Base-by-base conservation (phyloP, 305 asterid species). In the Fraxinus latifolia region DNA sequence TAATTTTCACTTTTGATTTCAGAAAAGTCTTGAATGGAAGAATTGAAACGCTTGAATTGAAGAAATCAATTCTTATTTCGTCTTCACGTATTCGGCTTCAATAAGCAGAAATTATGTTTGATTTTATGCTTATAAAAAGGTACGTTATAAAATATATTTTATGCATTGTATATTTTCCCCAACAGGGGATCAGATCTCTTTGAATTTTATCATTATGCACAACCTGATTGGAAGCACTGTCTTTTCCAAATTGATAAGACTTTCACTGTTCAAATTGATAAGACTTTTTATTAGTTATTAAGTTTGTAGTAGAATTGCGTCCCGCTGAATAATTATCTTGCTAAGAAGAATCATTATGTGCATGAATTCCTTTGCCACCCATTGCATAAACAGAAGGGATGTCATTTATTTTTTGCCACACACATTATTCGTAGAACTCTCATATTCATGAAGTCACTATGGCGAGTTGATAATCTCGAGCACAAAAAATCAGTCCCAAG, bases 161-260 rank as follows among this genome's bases (percentile, higher is more conserved):
- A 32, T 33, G 37, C 37, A 33, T 4, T 33, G 37, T 33, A 33
- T 4, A 33, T 33, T 33, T 33, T 33, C 37, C 37, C 37, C 7
- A 5, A 33, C 37, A 5, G 37, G 39, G 39, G 39, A 87, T 92
- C 72, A 77, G 76, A 87, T 87, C 91, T 89, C 87, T 90, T 82
- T 87, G 87, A 83, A 47, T 89, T 89, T 86, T 91, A 77, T 88
- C 88, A 81, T 88, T 82, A 82, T 77, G 86, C 53, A 72, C 82
- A 80, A 85, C 88, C 81, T 80, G 91, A 81, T 83, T 85, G 76
- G 92, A 74, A 39, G 85, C 39, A 17, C 77, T 32, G 60, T 91
- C 92, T 82, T 85, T 90, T 55, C 86, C 85, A 81, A 58, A 77
- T 76, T 88, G 89, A 85, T 88, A 93, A 80, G 89, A 47, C 39